These are phyloP conservation scores for Pyrenophora tritici-repentis DNA, from an alignment of 2,329 filamentous ascomycete genomes.

Conservation along the genomic window DNA sequence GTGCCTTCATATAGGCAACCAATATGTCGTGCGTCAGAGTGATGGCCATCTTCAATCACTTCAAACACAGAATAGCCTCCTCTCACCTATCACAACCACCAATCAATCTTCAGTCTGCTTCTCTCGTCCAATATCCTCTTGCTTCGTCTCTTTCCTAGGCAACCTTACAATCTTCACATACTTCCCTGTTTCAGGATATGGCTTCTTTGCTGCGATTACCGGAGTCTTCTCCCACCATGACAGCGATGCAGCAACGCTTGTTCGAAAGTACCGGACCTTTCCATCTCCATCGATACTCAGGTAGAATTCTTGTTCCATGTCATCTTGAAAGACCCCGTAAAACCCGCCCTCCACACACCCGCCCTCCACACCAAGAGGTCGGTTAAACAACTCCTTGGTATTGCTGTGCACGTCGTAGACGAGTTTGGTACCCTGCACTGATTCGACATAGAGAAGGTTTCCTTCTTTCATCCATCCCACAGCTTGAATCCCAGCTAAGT, in stretches of 20 bases:
- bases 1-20: too few species aligned
- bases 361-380: slow-evolving; percentile 15
- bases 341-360: slow-evolving; percentile 16
- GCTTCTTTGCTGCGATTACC: neutral
- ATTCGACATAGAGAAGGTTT: slow-evolving; percentile 19
- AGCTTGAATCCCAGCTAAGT: slow-evolving; percentile 12
- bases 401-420: slow-evolving; percentile 33
- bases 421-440: slow-evolving; percentile 27
- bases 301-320: slow-evolving; percentile 20
- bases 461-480: slow-evolving; percentile 29
- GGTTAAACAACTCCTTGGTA: slow-evolving; percentile 34
- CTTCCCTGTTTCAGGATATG: slow-evolving; percentile 22
- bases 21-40: too few species aligned
- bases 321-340: slow-evolving; percentile 17
- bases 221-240: slow-evolving; percentile 27
- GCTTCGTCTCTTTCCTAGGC: neutral
- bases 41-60: too few species aligned
- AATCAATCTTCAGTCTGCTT: neutral
- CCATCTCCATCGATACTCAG: slow-evolving; percentile 33
- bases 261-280: slow-evolving; percentile 30
- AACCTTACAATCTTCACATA: slow-evolving; percentile 26
- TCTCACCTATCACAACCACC: too few species aligned
- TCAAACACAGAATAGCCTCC: too few species aligned
- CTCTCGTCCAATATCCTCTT: neutral
- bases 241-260: slow-evolving; percentile 4